Conservation (phyloP, 768 basidiomycete species). For the Tricholoma sp. region DNA sequence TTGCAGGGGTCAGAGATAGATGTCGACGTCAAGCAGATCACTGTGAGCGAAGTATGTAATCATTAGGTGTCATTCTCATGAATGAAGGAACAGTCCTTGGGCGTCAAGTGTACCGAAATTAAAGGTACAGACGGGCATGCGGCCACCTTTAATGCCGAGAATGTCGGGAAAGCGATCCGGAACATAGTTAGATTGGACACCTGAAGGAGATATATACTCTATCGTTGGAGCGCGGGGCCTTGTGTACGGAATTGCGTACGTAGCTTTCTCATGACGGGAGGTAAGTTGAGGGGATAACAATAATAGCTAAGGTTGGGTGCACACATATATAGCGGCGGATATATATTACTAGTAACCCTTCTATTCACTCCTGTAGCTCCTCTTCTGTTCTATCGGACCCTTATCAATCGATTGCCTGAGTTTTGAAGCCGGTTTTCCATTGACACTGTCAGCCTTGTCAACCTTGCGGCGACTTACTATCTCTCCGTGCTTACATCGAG, state of each 20-base stretch:
- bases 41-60: slow-evolving; percentile 38
- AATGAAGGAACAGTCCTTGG: slow-evolving; percentile 38
- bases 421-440: not conserved
- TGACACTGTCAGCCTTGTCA: not conserved
- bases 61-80: not conserved
- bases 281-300: not conserved
- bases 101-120: slow-evolving; percentile 55
- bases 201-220: not conserved
- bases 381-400: not conserved
- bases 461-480: not conserved
- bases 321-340: too few species aligned
- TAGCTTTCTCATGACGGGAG: not conserved
- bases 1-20: slow-evolving; percentile 56
- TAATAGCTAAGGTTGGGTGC: not conserved
- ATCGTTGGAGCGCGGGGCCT: not conserved
- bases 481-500: not conserved
- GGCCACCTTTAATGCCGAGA: slow-evolving; percentile 39
- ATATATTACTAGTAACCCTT: too few species aligned
- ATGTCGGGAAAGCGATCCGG: slow-evolving; percentile 39
- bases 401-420: too few species aligned
- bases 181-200: not conserved
- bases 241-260: not conserved
- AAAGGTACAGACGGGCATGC: slow-evolving; percentile 19
- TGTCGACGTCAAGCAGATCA: slow-evolving; percentile 57
- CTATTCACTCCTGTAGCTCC: not conserved